Evolutionary conservation across 306 rosid species (phyloP).

Genomic region (Cicer pinnatifidum): DNA sequence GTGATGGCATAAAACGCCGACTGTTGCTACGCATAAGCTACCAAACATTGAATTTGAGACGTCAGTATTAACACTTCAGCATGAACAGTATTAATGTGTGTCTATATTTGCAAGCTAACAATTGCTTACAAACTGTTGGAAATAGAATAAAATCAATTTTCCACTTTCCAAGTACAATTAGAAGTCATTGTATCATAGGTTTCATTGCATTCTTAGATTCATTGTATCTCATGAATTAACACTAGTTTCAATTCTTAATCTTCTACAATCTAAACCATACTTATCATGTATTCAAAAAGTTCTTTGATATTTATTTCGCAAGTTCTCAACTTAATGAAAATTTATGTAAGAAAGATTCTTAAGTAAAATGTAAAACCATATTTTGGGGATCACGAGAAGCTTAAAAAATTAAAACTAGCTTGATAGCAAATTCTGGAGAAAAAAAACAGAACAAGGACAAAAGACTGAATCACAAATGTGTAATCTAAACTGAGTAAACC

Average conservation of each 20-base stretch:
- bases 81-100: not conserved
- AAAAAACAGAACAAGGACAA: not conserved
- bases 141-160: not conserved
- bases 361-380: not conserved
- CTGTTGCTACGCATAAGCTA: constrained; percentile 98
- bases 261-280: too few species aligned
- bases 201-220: not conserved
- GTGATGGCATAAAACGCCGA: constrained; percentile 83
- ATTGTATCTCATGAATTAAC: not conserved
- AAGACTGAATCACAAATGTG: not conserved
- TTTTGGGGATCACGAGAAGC: not conserved
- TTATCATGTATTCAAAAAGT: not conserved
- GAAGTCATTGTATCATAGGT: not conserved
- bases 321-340: not conserved
- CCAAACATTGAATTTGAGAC: constrained; percentile 40
- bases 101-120: not conserved
- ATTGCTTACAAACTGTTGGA: not conserved
- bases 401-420: constrained; percentile 35
- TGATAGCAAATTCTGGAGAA: constrained; percentile 2
- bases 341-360: not conserved
- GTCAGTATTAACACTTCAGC: constrained; percentile 24
- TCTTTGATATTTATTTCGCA: not conserved
- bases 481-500: not conserved
- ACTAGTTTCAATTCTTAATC: not conserved
- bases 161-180: not conserved